A percentile compares a stretch with the other conserved stretches of the same genome.
phyloP scores from a whole-genome alignment of 139 green algal species.

The Edaphochlamys debaryana region DNA sequence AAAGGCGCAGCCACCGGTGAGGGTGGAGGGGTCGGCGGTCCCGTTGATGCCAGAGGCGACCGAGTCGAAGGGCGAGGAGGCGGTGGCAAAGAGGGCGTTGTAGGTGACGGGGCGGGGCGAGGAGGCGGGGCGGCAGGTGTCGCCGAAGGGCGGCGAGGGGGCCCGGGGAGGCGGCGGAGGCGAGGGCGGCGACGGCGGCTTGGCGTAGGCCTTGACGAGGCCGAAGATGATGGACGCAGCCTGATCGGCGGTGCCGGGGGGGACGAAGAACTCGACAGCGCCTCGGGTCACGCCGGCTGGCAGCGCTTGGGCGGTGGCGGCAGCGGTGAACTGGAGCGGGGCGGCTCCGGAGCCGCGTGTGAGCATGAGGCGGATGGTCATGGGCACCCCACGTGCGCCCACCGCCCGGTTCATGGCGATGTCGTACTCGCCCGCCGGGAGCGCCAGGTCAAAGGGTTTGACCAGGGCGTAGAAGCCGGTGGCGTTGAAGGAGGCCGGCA shows the following conservation, averaged over 20 bases:
- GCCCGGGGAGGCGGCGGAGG: not conserved
- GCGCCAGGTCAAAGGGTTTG: not conserved
- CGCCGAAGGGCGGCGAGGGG: not conserved
- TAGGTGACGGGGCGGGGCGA: not conserved
- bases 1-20: slow-evolving; percentile 2
- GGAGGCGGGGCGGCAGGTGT: slow-evolving; percentile 7
- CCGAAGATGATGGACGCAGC: not conserved
- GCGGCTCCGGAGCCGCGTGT: not conserved
- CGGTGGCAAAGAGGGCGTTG: not conserved
- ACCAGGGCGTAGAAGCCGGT: slow-evolving; percentile 13
- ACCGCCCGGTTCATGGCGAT: not conserved
- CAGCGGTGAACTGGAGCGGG: not conserved
- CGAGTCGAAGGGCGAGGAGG: not conserved
- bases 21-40: not conserved
- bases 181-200: not conserved
- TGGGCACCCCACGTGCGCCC: not conserved
- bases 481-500: not conserved
- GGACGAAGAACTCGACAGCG: not conserved
- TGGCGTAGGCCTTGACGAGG: not conserved
- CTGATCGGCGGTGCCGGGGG: not conserved
- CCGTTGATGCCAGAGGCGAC: not conserved
- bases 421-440: not conserved
- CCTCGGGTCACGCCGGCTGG: not conserved
- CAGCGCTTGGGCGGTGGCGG: not conserved
- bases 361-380: not conserved